These are phyloP conservation scores for Inga leiocalycina DNA, from an alignment of 306 rosid genomes.

Conservation along the genomic window DNA sequence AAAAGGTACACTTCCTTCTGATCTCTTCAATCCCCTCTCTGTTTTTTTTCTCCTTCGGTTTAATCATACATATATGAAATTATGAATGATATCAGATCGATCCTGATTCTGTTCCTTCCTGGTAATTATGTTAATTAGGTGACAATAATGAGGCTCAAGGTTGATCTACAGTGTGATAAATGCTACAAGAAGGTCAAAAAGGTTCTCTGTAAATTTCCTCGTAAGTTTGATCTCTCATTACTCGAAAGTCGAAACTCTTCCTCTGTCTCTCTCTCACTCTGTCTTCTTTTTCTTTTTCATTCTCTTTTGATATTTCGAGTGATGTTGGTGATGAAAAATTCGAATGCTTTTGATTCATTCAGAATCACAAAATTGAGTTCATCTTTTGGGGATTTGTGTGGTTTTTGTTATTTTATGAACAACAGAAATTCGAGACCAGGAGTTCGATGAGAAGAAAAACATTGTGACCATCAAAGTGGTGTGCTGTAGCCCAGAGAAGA, in stretches of 20 bases:
- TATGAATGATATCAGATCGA: neutral
- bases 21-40: neutral
- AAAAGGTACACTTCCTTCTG: slow-evolving; percentile 29
- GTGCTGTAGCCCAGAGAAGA: slow-evolving; percentile 74
- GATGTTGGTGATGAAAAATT: neutral
- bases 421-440: slow-evolving; percentile 85
- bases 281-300: neutral
- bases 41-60: neutral
- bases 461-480: slow-evolving; percentile 64
- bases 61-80: neutral
- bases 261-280: no score
- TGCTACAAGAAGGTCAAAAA: slow-evolving; percentile 83
- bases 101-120: neutral
- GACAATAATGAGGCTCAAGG: slow-evolving; percentile 65
- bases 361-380: slow-evolving; percentile 37
- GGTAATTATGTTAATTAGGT: slow-evolving; percentile 32
- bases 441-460: slow-evolving; percentile 67
- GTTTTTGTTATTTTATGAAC: slow-evolving; percentile 45
- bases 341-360: neutral
- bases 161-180: slow-evolving; percentile 64
- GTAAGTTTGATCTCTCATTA: slow-evolving; percentile 46
- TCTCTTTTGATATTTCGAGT: neutral
- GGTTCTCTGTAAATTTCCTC: slow-evolving; percentile 76
- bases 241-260: no score
- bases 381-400: neutral